Evolutionary conservation across 2,329 filamentous ascomycete species (phyloP), one percentile per base, ranked within the genome.

Genomic region (Lecanicillium sp.): DNA sequence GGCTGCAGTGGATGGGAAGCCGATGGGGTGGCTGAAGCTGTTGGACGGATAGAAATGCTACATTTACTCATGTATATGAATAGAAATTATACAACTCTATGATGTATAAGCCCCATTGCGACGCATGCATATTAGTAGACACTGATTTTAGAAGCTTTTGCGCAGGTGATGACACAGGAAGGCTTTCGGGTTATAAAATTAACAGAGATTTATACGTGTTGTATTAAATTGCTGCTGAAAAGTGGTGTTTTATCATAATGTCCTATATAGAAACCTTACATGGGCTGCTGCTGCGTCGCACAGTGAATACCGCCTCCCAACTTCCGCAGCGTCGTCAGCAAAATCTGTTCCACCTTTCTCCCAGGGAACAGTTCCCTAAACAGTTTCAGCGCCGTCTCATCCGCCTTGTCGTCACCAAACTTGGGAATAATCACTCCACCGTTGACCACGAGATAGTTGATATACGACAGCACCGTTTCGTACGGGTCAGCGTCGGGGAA

Each of bases 391-490:
- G 40, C 40, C 18, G 30, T 29, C 22, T 41, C 30, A n/a, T 41
- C 40, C 12, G 40, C 40, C 4, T 11, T 14, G 9, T 19, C 17
- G 22, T 41, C 40, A 2, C 40, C 40, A 33, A 41, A 41, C 22
- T 29, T 13, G 2, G 40, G 40, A 29, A 41, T 41, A n/a, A 41
- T 37, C 17, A 41, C 9, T 2, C 40, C 40, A 2, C 35, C 35
- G 17, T 41, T 41, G 3, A 41, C 40, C 18, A 37, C 19, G n/a
- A 41, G 35, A n/a, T 41, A 41, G 34, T 41, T 41, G 17, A 41
- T 34, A 14, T 41, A 41, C 3, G 34, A 37, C n/a, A 41, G 35
- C 22, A 29, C 32, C 11, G 25, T 41, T 15, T 41, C 20, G 35
- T 41, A 41, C 22, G 32, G 33, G 30, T 34, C 35, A 17, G 33